A percentile compares a stretch with the other conserved stretches of the same genome.
Conservation (phyloP, 2,329 filamentous ascomycete genomes). For the Ceratocystis cubensis region DNA sequence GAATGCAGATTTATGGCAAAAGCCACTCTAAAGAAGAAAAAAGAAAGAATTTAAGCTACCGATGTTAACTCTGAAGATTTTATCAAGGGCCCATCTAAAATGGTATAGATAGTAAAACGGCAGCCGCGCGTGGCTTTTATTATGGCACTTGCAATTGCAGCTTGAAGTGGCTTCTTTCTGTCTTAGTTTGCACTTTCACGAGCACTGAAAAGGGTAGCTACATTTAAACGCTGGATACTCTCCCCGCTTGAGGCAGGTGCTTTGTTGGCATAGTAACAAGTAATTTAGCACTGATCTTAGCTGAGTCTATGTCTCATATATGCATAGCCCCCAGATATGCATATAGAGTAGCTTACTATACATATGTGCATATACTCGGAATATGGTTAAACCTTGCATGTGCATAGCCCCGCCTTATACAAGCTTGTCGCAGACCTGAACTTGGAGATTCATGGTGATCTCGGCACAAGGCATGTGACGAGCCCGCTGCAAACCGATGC, state of each 20-base stretch:
- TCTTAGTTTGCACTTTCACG: background rate
- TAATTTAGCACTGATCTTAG: background rate
- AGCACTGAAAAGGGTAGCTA: background rate
- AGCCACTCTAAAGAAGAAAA: background rate
- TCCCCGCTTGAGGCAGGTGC: background rate
- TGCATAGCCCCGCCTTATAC: conserved; percentile 6
- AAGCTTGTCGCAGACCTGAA: background rate
- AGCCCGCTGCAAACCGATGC: conserved; percentile 17
- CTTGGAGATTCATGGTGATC: conserved; percentile 10
- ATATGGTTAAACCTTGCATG: background rate
- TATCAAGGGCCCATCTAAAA: background rate
- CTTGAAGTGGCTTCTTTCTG: background rate
- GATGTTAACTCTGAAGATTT: background rate
- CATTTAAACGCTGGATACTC: background rate
- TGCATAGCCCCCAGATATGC: background rate
- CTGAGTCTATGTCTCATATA: background rate
- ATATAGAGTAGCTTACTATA: background rate
- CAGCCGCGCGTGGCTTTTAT: background rate
- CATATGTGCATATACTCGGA: background rate
- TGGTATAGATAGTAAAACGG: background rate
- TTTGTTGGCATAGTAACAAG: conserved; percentile 4
- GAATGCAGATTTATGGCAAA: background rate
- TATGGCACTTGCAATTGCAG: background rate
- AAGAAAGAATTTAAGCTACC: background rate
- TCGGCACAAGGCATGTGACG: conserved; percentile 16